Conservation (phyloP, 2,329 filamentous ascomycete species). For the Orbilia oligospora region DNA sequence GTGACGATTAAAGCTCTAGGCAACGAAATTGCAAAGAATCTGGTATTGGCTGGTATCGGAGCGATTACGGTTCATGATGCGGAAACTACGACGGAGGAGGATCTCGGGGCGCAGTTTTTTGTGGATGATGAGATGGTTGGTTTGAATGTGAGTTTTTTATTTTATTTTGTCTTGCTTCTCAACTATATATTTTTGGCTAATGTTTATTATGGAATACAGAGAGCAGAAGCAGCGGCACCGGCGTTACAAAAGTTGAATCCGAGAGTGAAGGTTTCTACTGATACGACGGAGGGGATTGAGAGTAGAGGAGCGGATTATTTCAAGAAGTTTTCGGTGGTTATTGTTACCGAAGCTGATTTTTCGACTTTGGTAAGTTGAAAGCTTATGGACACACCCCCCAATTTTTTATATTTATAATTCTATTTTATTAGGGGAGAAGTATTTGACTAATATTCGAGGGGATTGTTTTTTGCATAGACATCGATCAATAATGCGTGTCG, state of each 20-base stretch:
- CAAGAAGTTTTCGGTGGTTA: conserved; percentile 83
- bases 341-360: conserved; percentile 89
- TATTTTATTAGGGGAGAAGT: conserved; percentile 8
- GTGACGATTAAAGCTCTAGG: conserved; percentile 89
- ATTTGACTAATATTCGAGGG: conserved; percentile 11
- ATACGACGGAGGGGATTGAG: conserved; percentile 75
- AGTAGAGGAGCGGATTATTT: conserved; percentile 82
- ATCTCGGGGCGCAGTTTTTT: conserved; percentile 88
- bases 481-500: conserved; percentile 87
- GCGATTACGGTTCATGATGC: conserved; percentile 91
- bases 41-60: conserved; percentile 92
- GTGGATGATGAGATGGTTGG: conserved; percentile 80
- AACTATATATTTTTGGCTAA: not conserved
- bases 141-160: conserved; percentile 74
- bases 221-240: conserved; percentile 83
- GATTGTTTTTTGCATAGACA: conserved; percentile 66
- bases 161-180: not conserved
- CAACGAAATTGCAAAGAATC: conserved; percentile 96
- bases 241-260: conserved; percentile 90
- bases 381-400: too few relatives aligned
- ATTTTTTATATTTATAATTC: too few relatives aligned
- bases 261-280: conserved; percentile 81
- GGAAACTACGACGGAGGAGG: conserved; percentile 80
- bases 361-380: conserved; percentile 71
- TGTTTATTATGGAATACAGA: conserved; percentile 67